Percentiles rank a stretch among this genome's conserved stretches.
These are phyloP conservation scores for Cryptomeria japonica DNA, from an alignment of 75 land plant species.

Conservation along the genomic window DNA sequence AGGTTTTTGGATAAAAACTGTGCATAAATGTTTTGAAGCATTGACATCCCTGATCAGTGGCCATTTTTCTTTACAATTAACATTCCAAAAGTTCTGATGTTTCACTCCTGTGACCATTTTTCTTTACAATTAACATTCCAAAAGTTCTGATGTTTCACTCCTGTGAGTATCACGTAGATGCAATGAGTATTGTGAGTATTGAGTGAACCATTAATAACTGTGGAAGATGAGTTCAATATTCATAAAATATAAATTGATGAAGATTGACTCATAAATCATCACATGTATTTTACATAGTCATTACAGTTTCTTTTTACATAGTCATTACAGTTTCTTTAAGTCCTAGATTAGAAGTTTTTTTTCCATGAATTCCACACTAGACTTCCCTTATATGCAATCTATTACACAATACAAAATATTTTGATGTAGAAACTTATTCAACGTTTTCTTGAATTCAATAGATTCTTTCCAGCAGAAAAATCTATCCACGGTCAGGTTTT, in stretches of 20 bases:
- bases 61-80: no score
- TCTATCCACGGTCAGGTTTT: background rate
- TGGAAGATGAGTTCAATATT: no score
- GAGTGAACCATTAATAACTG: no score
- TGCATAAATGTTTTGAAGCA: background rate
- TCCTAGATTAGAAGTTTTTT: background rate
- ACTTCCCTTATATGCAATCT: background rate
- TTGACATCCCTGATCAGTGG: background rate
- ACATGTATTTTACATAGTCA: background rate
- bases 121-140: no score
- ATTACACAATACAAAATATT: no score
- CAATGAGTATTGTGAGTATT: no score
- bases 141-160: no score
- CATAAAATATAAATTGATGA: no score
- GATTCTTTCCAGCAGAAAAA: background rate
- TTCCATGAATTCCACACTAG: background rate
- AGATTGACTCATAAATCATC: background rate
- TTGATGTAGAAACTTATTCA: background rate
- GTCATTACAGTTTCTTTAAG: background rate
- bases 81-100: no score
- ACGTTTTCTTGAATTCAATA: background rate
- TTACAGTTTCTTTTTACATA: background rate
- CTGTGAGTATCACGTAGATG: no score
- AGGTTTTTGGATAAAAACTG: background rate
- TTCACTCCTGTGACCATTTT: no score